Evolutionary conservation across 2,329 filamentous ascomycete species (phyloP), one percentile per base, ranked within the genome.

Genomic region (Davidsoniella eucalypti): DNA sequence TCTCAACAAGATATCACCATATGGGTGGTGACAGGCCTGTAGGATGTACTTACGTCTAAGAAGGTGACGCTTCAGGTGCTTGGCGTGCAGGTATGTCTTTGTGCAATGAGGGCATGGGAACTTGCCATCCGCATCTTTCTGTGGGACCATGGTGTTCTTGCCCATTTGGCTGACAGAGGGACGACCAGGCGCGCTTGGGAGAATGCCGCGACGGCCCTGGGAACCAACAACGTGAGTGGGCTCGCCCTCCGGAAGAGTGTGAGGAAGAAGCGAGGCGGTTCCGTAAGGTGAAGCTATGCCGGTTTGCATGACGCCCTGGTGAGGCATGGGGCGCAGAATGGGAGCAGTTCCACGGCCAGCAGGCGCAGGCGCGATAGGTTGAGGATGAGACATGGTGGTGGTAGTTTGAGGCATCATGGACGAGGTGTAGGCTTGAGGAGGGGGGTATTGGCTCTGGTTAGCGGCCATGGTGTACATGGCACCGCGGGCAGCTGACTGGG

Each of bases 31-130:
- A 18, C 5, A 18, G 18, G 23, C 8, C 16, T 21, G 18, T 43
- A 18, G 25, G 23, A 23, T 41, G 17, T 39, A 84, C 88, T 87
- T 76, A 95, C 90, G 92, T 74, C 92, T 76, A 58, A 96, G 71
- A 53, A 96, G 76, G 73, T 96, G 92, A 60, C 92, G 84, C 76
- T 96, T 96, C 59, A 96, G 68, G 67, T 96, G 92, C 73, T 98
- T 96, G 44, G 90, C 84, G 64, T 96, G 92, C 52, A 96, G 73
- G 63, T 98, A 98, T 5, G 88, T 95, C 73, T 96, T 96, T 60
- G 87, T 94, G 69, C 92, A 98, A 65, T 96, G 88, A 60, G 87
- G 87, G 68, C 92, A 98, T 54, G 92, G 90, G 63, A 93, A 98
- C 70, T 96, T 96, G 62, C 92, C 92, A 64, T 96, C 90, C 7